Evolutionary conservation across 352 stramenopile genomes (phyloP).

Genomic region (Phytophthora europaea): DNA sequence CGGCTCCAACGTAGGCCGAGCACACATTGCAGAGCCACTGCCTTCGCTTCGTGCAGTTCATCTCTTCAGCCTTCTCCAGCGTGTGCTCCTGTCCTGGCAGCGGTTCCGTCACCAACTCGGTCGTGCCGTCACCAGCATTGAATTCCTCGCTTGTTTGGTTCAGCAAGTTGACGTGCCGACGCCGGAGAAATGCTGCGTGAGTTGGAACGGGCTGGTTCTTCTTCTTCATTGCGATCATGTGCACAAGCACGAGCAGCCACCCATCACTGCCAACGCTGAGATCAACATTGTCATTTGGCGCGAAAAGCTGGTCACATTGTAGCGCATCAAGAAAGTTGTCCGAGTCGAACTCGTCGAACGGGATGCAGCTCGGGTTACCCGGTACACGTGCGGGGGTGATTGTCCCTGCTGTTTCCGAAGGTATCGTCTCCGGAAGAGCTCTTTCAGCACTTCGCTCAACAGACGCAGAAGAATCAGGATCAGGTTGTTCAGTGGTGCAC

Average conservation of each 20-base stretch:
- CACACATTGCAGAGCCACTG: slow-evolving; percentile 40
- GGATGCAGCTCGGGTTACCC: background rate
- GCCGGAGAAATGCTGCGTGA: slow-evolving; percentile 3
- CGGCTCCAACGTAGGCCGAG: slow-evolving; percentile 14
- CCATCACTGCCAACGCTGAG: background rate
- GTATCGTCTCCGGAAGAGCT: background rate
- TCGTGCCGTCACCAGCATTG: background rate
- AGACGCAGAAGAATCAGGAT: background rate
- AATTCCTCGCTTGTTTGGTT: slow-evolving; percentile 23
- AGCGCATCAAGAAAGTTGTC: background rate
- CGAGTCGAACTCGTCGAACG: slow-evolving; percentile 6
- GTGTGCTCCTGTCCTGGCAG: slow-evolving; percentile 2
- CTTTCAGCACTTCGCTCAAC: background rate
- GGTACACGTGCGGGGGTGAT: background rate
- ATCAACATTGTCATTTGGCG: background rate
- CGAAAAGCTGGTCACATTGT: background rate
- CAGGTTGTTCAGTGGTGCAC: background rate
- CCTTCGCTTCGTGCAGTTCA: slow-evolving; percentile 22
- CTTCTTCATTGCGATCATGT: slow-evolving; percentile 16
- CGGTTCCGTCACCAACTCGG: slow-evolving; percentile 10
- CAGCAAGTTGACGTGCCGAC: slow-evolving; percentile 15
- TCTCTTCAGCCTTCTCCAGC: slow-evolving; percentile 21
- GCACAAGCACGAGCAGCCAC: background rate
- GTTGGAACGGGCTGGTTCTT: background rate
- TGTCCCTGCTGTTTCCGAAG: background rate